Evolutionary conservation across 345 rosid species (phyloP).

Genomic region (Carallia pectinifolia): DNA sequence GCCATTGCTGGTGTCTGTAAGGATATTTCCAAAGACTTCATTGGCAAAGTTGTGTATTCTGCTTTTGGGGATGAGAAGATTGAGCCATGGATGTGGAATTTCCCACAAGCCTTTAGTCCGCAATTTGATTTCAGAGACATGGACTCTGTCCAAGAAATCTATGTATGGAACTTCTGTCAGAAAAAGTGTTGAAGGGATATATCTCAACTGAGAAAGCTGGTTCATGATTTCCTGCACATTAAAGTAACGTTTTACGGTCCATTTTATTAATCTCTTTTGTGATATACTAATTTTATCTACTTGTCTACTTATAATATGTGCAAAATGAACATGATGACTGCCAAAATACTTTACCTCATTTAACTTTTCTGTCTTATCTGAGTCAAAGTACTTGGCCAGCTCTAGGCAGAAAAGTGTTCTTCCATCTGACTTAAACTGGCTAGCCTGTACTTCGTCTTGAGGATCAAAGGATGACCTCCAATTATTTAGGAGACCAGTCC

Average conservation of each 20-base stretch:
- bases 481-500: slow-evolving; percentile 74
- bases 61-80: slow-evolving; percentile 86
- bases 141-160: slow-evolving; percentile 90
- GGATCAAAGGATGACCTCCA: slow-evolving; percentile 88
- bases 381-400: slow-evolving; percentile 70
- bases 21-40: slow-evolving; percentile 75
- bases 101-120: slow-evolving; percentile 91
- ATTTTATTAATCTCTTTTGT: slow-evolving; percentile 1
- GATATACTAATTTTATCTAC: slow-evolving; percentile 1
- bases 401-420: slow-evolving; percentile 81
- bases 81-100: slow-evolving; percentile 98
- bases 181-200: slow-evolving; percentile 70
- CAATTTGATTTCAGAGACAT: slow-evolving; percentile 74
- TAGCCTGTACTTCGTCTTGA: slow-evolving; percentile 73
- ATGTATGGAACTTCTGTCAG: slow-evolving; percentile 67
- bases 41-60: slow-evolving; percentile 59
- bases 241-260: slow-evolving; percentile 7
- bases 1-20: slow-evolving; percentile 82
- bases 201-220: slow-evolving; percentile 56
- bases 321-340: slow-evolving; percentile 10
- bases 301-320: neutral
- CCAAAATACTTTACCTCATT: slow-evolving; percentile 51
- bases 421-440: slow-evolving; percentile 73
- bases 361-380: slow-evolving; percentile 33
- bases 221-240: slow-evolving; percentile 62